phyloP scores from a whole-genome alignment of 495 filamentous ascomycete species.

The Talaromyces liani region DNA sequence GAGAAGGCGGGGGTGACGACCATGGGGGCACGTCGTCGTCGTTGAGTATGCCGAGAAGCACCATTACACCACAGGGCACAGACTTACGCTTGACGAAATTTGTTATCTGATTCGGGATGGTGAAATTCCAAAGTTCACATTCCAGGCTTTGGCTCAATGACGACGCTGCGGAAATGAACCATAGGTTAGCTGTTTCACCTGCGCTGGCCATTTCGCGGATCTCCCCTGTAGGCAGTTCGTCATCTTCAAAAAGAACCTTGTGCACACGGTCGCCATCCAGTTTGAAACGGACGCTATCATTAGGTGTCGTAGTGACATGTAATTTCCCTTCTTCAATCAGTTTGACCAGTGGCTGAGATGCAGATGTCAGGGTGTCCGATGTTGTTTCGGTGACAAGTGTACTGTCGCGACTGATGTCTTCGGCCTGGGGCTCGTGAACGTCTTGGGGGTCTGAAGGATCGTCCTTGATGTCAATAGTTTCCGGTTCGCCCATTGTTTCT shows the following conservation, averaged over 20 bases:
- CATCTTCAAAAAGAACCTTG: constrained; percentile 11
- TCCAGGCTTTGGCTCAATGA: constrained; percentile 43
- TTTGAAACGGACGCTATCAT: constrained; percentile 8
- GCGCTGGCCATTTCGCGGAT: constrained; percentile 10
- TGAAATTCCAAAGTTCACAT: constrained; percentile 53
- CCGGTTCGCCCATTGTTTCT: background rate
- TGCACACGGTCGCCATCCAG: background rate
- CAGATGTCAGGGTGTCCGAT: background rate
- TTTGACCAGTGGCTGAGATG: background rate
- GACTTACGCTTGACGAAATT: constrained; percentile 43
- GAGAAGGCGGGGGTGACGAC: constrained; percentile 26
- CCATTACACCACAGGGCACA: constrained; percentile 56
- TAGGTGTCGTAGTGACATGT: constrained; percentile 2
- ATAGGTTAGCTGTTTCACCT: constrained; percentile 30
- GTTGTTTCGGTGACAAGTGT: constrained; percentile 9
- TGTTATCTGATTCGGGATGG: constrained; percentile 46
- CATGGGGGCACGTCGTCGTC: constrained; percentile 49
- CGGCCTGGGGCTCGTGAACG: background rate
- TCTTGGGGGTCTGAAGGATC: constrained; percentile 12
- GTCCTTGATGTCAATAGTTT: constrained; percentile 8
- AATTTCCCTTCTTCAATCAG: constrained; percentile 1
- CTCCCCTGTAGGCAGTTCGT: constrained; percentile 12
- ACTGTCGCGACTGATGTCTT: constrained; percentile 1
- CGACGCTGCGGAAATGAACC: constrained; percentile 51
- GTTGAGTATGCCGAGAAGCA: constrained; percentile 43